Conservation (phyloP, 2,329 filamentous ascomycete species). For the Claviceps pazoutovae region DNA sequence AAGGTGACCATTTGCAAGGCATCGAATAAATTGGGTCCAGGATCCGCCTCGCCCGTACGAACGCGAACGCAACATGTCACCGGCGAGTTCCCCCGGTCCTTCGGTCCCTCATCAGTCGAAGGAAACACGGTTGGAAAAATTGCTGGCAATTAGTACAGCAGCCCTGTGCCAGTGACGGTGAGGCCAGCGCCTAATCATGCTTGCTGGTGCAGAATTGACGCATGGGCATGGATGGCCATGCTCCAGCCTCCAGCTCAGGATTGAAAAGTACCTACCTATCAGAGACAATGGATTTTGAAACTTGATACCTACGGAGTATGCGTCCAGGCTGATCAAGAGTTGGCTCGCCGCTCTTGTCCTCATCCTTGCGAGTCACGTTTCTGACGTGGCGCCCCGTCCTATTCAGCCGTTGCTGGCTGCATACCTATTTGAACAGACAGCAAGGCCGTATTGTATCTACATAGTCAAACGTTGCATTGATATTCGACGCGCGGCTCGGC, state of each 20-base stretch:
- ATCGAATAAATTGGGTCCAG: not conserved
- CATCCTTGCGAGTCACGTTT: conserved; percentile 1
- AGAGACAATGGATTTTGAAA: not conserved
- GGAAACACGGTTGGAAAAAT: not conserved
- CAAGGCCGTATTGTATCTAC: not conserved
- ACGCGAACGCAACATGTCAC: not conserved
- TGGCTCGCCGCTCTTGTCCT: not conserved
- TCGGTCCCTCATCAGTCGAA: not conserved
- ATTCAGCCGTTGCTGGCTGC: not conserved
- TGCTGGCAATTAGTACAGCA: not conserved
- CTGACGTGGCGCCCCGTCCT: not conserved
- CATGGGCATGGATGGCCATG: not conserved
- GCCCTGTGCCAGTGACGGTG: not conserved
- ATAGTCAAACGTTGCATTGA: not conserved
- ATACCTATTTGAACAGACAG: not conserved
- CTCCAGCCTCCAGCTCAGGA: not conserved
- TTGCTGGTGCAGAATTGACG: not conserved
- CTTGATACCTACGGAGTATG: not conserved
- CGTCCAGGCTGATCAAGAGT: not conserved
- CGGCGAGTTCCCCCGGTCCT: too few relatives aligned
- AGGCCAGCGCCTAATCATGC: not conserved
- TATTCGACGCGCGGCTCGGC: not conserved
- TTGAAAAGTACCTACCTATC: not conserved
- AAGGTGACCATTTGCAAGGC: not conserved
- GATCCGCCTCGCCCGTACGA: not conserved